Conservation (phyloP, 164 flowering plant genomes). For the Nymphaea thermarum region DNA sequence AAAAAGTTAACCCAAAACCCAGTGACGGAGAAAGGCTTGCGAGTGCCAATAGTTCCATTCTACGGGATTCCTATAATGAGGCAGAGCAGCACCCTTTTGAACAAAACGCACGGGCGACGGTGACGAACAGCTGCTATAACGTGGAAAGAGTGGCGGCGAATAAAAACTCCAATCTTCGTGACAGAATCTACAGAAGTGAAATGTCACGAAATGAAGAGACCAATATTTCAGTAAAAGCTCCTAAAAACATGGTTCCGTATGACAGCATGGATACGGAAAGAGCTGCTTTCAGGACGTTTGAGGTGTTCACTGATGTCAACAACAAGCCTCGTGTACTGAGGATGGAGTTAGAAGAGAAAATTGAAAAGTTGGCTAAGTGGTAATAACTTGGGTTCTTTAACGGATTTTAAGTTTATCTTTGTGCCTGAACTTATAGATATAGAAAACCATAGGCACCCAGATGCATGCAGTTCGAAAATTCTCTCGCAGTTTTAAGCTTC, state of each 20-base stretch:
- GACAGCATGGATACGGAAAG: conserved; percentile 32
- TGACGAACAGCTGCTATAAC: neutral
- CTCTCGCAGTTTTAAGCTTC: neutral
- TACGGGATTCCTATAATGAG: neutral
- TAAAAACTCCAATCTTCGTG: conserved; percentile 4
- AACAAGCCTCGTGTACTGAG: conserved; percentile 39
- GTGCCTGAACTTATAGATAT: neutral
- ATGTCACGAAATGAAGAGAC: conserved; percentile 1
- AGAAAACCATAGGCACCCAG: neutral
- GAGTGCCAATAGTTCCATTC: neutral
- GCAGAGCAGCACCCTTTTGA: neutral
- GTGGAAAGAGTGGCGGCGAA: conserved; percentile 1
- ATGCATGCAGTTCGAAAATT: neutral
- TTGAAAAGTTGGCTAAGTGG: conserved; percentile 71
- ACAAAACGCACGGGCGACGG: neutral
- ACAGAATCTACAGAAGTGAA: neutral
- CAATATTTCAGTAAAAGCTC: neutral
- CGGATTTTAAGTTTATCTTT: neutral
- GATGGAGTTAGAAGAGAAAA: conserved; percentile 77
- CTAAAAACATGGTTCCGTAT: conserved; percentile 8
- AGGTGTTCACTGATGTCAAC: conserved; percentile 31
- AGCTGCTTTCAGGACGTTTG: conserved; percentile 54
- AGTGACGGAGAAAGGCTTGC: neutral
- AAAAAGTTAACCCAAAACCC: neutral
- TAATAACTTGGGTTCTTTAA: conserved; percentile 16